These are phyloP conservation scores for Microcyclospora tardicrescens DNA, from an alignment of 2,329 filamentous ascomycete species.

Conservation along the genomic window DNA sequence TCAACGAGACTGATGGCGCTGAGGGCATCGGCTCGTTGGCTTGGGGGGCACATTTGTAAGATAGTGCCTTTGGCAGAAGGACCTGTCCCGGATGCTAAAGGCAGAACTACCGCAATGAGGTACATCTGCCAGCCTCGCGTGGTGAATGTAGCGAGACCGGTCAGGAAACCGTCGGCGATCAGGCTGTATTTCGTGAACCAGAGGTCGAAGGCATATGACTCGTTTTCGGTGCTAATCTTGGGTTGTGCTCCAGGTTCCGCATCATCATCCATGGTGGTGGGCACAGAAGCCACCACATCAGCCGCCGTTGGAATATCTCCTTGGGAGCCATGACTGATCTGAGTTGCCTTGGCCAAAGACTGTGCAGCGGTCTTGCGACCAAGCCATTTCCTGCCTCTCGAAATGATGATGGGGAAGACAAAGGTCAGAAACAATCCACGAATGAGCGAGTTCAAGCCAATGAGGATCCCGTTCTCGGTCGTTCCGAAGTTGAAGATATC, in stretches of 20 bases:
- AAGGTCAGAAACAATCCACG: conserved; percentile 33
- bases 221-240: conserved; percentile 24
- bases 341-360: neutral
- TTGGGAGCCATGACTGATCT: neutral
- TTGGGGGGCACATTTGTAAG: conserved; percentile 52
- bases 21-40: conserved; percentile 51
- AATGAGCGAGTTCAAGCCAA: conserved; percentile 33
- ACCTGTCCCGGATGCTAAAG: conserved; percentile 56
- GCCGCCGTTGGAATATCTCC: neutral
- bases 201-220: conserved; percentile 50
- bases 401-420: conserved; percentile 33
- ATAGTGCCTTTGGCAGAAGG: conserved; percentile 62
- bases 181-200: conserved; percentile 55
- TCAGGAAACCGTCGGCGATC: conserved; percentile 51
- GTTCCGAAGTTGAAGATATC: conserved; percentile 33
- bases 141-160: conserved; percentile 49
- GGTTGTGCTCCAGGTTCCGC: neutral
- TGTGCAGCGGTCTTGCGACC: conserved; percentile 6
- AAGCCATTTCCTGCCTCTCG: conserved; percentile 32
- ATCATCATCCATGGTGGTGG: conserved; percentile 17
- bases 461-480: conserved; percentile 33
- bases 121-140: conserved; percentile 56
- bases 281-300: neutral
- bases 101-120: conserved; percentile 50
- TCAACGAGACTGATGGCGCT: conserved; percentile 58